These are phyloP conservation scores for Penicillium paneum DNA, from an alignment of 2,329 filamentous ascomycete species.

Conservation along the genomic window DNA sequence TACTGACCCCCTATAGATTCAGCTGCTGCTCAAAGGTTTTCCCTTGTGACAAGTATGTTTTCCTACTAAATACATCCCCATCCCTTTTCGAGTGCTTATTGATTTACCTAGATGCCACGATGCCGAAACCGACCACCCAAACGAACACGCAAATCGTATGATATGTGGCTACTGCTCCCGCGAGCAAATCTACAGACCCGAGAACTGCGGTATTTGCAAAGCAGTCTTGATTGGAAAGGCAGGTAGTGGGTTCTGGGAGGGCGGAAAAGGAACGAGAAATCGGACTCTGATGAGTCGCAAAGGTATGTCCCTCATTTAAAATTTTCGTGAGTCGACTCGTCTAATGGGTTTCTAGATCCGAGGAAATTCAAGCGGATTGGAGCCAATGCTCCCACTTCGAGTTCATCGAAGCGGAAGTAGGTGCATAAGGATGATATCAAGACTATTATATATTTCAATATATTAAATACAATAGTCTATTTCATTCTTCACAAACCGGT, in stretches of 20 bases:
- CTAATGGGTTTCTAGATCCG: constrained; percentile 51
- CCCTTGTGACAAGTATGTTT: constrained; percentile 53
- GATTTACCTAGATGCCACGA: constrained; percentile 64
- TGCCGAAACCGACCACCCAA: constrained; percentile 63
- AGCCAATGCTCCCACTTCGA: constrained; percentile 33
- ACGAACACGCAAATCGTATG: constrained; percentile 82
- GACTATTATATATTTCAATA: neutral
- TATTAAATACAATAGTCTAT: neutral
- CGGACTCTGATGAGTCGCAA: constrained; percentile 69
- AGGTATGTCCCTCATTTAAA: constrained; percentile 32
- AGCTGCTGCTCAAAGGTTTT: constrained; percentile 57
- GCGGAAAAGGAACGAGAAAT: constrained; percentile 77
- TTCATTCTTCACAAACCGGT: neutral
- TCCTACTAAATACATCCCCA: neutral
- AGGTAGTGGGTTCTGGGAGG: constrained; percentile 76
- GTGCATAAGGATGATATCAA: neutral
- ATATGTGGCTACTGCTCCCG: constrained; percentile 76
- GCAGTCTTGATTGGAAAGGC: constrained; percentile 66
- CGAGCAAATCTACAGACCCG: constrained; percentile 74
- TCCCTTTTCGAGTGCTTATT: neutral
- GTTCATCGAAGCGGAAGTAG: constrained; percentile 33
- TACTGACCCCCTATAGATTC: constrained; percentile 42
- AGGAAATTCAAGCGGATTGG: constrained; percentile 67
- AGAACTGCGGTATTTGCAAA: constrained; percentile 72
- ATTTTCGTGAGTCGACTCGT: neutral